Evolutionary conservation across 495 filamentous ascomycete species (phyloP).

Genomic region (Penicillium steckii): DNA sequence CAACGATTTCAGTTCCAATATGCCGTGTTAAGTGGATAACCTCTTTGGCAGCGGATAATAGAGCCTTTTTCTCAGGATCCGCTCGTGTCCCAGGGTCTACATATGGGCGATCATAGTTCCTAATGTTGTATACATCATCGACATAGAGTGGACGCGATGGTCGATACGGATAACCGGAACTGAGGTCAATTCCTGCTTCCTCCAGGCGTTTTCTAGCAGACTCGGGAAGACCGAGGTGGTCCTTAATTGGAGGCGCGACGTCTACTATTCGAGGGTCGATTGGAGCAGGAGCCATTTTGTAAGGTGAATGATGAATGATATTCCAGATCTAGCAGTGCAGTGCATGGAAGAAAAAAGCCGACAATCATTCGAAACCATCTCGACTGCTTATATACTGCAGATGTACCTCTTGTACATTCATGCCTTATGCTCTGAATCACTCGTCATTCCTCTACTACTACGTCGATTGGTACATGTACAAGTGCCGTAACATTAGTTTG

Average conservation of each 20-base stretch:
- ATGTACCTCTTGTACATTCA: no score
- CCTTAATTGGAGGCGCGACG: conserved; percentile 58
- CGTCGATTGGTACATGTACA: no score
- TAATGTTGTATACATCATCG: conserved; percentile 64
- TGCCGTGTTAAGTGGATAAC: conserved; percentile 64
- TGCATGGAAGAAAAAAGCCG: no score
- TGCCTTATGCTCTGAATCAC: no score
- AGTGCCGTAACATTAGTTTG: no score
- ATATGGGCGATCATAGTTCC: conserved; percentile 55
- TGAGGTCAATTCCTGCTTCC: conserved; percentile 63
- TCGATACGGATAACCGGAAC: conserved; percentile 65
- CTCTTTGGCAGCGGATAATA: conserved; percentile 63
- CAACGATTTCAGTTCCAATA: conserved; percentile 72
- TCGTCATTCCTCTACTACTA: no score
- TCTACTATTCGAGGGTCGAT: conserved; percentile 61
- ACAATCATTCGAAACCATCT: no score
- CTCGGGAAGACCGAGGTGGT: conserved; percentile 57
- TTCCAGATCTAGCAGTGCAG: no score
- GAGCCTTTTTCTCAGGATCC: conserved; percentile 63
- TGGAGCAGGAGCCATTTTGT: conserved; percentile 44
- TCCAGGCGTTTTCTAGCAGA: conserved; percentile 54
- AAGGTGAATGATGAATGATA: neutral
- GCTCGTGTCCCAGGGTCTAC: conserved; percentile 63
- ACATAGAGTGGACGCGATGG: conserved; percentile 63
- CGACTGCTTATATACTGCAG: no score